Conservation (phyloP, 345 rosid genomes). For the Mercurialis annua region DNA sequence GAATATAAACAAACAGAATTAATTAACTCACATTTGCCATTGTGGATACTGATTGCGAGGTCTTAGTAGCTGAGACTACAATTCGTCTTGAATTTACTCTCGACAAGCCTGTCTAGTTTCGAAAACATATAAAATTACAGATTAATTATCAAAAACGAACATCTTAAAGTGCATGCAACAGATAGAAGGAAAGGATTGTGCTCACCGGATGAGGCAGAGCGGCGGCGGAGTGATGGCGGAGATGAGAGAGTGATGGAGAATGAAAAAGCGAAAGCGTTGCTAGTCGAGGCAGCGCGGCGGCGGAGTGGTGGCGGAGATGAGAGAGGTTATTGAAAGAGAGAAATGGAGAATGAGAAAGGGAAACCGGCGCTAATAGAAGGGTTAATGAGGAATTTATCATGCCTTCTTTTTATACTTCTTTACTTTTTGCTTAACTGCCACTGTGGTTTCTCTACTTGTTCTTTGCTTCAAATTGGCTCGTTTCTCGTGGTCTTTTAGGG, state of each 20-base stretch:
- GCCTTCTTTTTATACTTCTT: slow-evolving; percentile 8
- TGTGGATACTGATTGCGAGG: slow-evolving; percentile 34
- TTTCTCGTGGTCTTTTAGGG: too few species aligned
- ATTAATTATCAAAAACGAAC: neutral
- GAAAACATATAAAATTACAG: neutral
- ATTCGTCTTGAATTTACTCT: slow-evolving; percentile 48
- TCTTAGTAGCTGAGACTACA: slow-evolving; percentile 25
- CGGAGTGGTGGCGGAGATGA: slow-evolving; percentile 26
- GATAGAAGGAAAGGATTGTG: neutral
- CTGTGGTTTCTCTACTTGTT: too few species aligned
- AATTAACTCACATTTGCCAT: slow-evolving; percentile 62
- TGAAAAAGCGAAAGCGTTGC: too few species aligned
- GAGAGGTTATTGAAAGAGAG: slow-evolving; percentile 37
- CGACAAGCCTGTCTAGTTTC: slow-evolving; percentile 70
- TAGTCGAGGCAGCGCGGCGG: slow-evolving; percentile 29
- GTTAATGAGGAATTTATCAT: slow-evolving; percentile 33
- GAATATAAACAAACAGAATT: neutral
- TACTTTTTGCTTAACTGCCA: too few species aligned
- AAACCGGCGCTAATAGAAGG: slow-evolving; percentile 38
- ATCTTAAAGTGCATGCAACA: neutral
- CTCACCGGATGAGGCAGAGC: slow-evolving; percentile 49
- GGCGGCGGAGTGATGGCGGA: slow-evolving; percentile 24
- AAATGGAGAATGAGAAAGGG: slow-evolving; percentile 37
- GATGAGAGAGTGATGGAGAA: too few species aligned
- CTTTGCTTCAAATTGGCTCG: too few species aligned